Conservation (phyloP, 2,329 filamentous ascomycete genomes). For the Pezicula radicicola region DNA sequence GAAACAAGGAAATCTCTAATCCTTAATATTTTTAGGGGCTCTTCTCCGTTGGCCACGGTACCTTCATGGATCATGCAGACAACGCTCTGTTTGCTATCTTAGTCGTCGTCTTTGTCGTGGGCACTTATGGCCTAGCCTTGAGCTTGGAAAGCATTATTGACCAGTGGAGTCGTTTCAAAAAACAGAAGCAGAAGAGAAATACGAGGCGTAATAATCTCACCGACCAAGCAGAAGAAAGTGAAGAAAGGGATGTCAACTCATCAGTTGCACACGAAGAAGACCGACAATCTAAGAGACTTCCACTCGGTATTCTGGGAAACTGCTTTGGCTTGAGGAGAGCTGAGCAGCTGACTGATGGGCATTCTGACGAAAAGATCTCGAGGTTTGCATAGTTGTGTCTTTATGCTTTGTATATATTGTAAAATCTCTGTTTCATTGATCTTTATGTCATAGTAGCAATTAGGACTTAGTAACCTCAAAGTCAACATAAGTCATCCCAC, state of each 20-base stretch:
- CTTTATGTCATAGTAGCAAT: too few species aligned
- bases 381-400: too few species aligned
- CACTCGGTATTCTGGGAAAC: not conserved
- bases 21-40: constrained; percentile 1
- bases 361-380: too few species aligned
- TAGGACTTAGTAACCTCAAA: not conserved
- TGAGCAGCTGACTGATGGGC: too few species aligned
- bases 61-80: constrained; percentile 9
- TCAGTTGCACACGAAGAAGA: too few species aligned
- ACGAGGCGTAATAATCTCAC: too few species aligned
- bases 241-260: too few species aligned
- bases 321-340: too few species aligned
- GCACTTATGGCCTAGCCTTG: constrained; percentile 12
- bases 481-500: constrained; percentile 1
- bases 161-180: constrained; percentile 4
- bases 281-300: not conserved
- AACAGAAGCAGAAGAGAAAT: not conserved
- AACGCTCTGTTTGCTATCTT: constrained; percentile 10
- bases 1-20: too few species aligned
- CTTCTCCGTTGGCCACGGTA: constrained; percentile 8
- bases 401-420: too few species aligned
- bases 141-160: constrained; percentile 13
- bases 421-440: too few species aligned
- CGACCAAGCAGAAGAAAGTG: too few species aligned
- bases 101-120: constrained; percentile 11